Evolutionary conservation across 2,329 filamentous ascomycete species (phyloP).

Genomic region (Fusarium neocosmosporiellum): DNA sequence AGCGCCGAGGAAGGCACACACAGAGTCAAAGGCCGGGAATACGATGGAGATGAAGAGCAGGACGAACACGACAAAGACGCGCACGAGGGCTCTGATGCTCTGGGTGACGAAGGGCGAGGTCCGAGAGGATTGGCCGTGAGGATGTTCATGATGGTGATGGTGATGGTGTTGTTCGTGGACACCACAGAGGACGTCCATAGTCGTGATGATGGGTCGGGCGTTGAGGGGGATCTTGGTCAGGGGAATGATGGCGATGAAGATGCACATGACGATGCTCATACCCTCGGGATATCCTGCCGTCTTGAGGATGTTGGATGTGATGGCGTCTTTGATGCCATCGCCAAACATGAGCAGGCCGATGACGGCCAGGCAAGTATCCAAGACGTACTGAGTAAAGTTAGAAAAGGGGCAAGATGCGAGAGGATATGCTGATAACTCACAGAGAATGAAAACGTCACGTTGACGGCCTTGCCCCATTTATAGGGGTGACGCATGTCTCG

Average conservation of each 20-base stretch:
- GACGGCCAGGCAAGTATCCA: constrained; percentile 85
- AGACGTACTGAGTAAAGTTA: constrained; percentile 66
- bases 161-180: constrained; percentile 65
- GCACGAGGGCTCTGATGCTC: constrained; percentile 68
- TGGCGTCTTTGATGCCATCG: constrained; percentile 85
- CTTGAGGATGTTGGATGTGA: constrained; percentile 89
- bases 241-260: constrained; percentile 92
- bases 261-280: constrained; percentile 82
- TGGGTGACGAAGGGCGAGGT: constrained; percentile 55
- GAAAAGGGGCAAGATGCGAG: neutral
- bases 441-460: constrained; percentile 86
- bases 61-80: constrained; percentile 73
- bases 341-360: constrained; percentile 95
- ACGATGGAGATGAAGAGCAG: constrained; percentile 79
- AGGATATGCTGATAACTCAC: constrained; percentile 57
- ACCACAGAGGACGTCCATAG: constrained; percentile 82
- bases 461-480: constrained; percentile 80
- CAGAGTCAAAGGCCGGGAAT: constrained; percentile 84
- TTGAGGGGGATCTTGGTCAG: constrained; percentile 95
- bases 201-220: constrained; percentile 87
- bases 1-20: constrained; percentile 91
- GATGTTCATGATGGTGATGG: constrained; percentile 48
- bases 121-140: constrained; percentile 48
- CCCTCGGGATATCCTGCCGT: constrained; percentile 78
- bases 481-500: constrained; percentile 78